Conservation (phyloP, 2,329 filamentous ascomycete species). For the Aphanocladium album region DNA sequence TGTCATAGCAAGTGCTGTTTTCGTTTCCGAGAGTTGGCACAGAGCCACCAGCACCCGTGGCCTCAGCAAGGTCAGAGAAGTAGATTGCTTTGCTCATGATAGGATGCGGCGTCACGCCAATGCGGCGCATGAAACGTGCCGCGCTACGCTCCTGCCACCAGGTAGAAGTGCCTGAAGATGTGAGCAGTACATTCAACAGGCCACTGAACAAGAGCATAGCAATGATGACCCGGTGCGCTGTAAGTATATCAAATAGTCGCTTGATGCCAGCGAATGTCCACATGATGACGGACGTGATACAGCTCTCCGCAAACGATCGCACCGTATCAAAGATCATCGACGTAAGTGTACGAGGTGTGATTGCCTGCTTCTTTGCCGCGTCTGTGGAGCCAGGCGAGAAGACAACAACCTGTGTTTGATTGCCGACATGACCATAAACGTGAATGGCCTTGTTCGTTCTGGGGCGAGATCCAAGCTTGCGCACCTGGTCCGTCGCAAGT, state of each 20-base stretch:
- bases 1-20: constrained; percentile 56
- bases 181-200: constrained; percentile 68
- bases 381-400: constrained; percentile 50
- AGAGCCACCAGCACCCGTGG: constrained; percentile 35
- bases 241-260: constrained; percentile 62
- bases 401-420: constrained; percentile 58
- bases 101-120: constrained; percentile 74
- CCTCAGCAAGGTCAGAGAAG: constrained; percentile 71
- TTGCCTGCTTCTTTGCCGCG: constrained; percentile 49
- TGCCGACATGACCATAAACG: constrained; percentile 72
- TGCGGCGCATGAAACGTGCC: constrained; percentile 69
- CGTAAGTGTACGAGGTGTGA: constrained; percentile 58
- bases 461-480: constrained; percentile 66
- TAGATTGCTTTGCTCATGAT: constrained; percentile 85
- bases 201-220: constrained; percentile 62
- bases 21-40: constrained; percentile 29
- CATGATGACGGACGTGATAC: constrained; percentile 70
- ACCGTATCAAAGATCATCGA: constrained; percentile 68
- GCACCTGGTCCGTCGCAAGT: constrained; percentile 71
- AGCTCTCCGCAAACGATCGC: constrained; percentile 69
- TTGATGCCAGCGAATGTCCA: constrained; percentile 64
- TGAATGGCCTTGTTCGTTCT: constrained; percentile 73
- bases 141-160: constrained; percentile 88
- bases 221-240: constrained; percentile 71
- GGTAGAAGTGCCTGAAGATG: constrained; percentile 63